Percentiles rank a stretch among this genome's conserved stretches.
phyloP scores from a whole-genome alignment of 2,329 filamentous ascomycete genomes.

The Fusarium sambucinum region DNA sequence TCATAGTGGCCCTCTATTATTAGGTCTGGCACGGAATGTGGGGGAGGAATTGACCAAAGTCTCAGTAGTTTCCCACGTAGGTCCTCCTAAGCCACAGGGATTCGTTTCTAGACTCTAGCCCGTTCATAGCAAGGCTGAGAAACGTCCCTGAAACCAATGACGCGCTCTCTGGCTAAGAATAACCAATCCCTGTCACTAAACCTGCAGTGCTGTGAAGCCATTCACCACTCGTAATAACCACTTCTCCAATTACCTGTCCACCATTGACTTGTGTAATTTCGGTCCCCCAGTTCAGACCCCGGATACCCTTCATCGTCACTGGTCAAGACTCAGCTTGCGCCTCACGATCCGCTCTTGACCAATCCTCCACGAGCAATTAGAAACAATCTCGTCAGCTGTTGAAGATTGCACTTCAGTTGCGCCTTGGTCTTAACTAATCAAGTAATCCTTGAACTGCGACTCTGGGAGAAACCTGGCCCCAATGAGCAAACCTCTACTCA shows the following conservation, averaged over 20 bases:
- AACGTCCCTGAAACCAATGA: slow-evolving; percentile 40
- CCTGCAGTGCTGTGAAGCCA: not conserved
- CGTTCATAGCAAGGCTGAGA: slow-evolving; percentile 33
- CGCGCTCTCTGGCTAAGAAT: slow-evolving; percentile 36
- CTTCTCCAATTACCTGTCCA: slow-evolving; percentile 9
- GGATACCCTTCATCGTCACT: slow-evolving; percentile 11
- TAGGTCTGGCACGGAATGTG: slow-evolving; percentile 35
- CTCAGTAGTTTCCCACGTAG: no score
- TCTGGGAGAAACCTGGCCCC: slow-evolving; percentile 15
- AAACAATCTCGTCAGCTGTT: slow-evolving; percentile 31
- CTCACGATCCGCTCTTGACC: not conserved
- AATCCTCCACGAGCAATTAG: slow-evolving; percentile 40
- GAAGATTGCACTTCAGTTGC: not conserved
- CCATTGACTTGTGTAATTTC: slow-evolving; percentile 15
- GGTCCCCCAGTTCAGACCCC: not conserved
- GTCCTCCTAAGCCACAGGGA: not conserved
- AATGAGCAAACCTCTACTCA: slow-evolving; percentile 80
- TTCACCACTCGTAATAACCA: slow-evolving; percentile 10
- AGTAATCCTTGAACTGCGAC: slow-evolving; percentile 4
- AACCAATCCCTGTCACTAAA: slow-evolving; percentile 26
- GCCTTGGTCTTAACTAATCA: not conserved
- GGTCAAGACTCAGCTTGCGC: not conserved
- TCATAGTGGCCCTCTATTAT: slow-evolving; percentile 18
- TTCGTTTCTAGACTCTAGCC: not conserved
- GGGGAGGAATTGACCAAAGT: slow-evolving; percentile 5